These are phyloP conservation scores for Theileria sp. DNA, from an alignment of 169 alveolate species.

Conservation along the genomic window DNA sequence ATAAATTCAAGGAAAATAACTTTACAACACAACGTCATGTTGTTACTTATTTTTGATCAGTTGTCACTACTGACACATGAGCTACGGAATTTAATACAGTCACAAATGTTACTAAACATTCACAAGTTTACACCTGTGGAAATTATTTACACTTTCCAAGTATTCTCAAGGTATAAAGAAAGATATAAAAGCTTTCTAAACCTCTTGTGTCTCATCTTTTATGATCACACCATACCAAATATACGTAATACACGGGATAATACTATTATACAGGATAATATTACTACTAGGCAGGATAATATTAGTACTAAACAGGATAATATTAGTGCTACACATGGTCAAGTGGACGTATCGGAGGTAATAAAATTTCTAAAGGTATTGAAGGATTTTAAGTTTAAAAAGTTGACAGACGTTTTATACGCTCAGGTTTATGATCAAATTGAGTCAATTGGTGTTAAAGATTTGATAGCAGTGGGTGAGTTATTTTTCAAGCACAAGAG, in stretches of 20 bases:
- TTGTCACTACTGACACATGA: slow-evolving; percentile 8
- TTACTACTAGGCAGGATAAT: slow-evolving; percentile 10
- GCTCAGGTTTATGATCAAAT: slow-evolving; percentile 36
- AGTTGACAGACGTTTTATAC: slow-evolving; percentile 39
- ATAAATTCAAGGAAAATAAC: slow-evolving; percentile 2
- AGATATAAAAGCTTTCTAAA: slow-evolving; percentile 41
- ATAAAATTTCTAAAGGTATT: neutral
- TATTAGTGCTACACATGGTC: no score
- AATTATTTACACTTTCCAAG: slow-evolving; percentile 35
- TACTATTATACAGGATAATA: no score
- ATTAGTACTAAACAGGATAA: no score
- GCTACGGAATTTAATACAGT: slow-evolving; percentile 17
- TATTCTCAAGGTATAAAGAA: slow-evolving; percentile 21
- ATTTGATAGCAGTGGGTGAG: slow-evolving; percentile 4
- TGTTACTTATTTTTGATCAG: slow-evolving; percentile 36
- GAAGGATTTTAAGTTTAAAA: slow-evolving; percentile 19
- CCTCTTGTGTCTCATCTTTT: slow-evolving; percentile 50
- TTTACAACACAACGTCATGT: slow-evolving; percentile 19
- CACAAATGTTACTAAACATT: slow-evolving; percentile 23
- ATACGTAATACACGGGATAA: no score
- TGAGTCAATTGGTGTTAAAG: neutral
- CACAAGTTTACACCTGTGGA: slow-evolving; percentile 44
- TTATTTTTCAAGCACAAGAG: slow-evolving; percentile 31
- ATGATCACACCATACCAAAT: slow-evolving; percentile 56
- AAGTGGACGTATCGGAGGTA: neutral